These are phyloP conservation scores for Epichloe sylvatica DNA, from an alignment of 2,329 filamentous ascomycete genomes.

Conservation along the genomic window DNA sequence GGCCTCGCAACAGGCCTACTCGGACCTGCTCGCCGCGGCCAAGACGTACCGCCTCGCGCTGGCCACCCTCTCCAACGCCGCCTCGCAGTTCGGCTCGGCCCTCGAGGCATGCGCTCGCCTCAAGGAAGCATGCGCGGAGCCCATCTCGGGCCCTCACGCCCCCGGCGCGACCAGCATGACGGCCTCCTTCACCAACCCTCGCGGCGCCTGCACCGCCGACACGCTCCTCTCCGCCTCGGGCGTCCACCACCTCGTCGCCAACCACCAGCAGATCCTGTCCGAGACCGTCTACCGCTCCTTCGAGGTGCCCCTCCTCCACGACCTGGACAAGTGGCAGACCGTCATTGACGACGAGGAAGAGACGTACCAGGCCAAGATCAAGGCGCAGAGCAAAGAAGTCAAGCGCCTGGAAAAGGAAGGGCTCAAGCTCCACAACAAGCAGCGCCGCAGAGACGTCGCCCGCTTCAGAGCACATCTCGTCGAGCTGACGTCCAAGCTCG, in stretches of 20 bases:
- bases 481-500: constrained; percentile 46
- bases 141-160: constrained; percentile 26
- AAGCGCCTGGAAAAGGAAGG: constrained; percentile 51
- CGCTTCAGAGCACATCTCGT: constrained; percentile 50
- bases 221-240: constrained; percentile 47
- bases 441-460: constrained; percentile 45
- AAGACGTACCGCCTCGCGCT: constrained; percentile 52
- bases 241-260: constrained; percentile 53
- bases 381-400: constrained; percentile 44
- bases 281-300: constrained; percentile 56
- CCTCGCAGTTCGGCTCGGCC: constrained; percentile 49
- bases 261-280: constrained; percentile 55
- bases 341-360: constrained; percentile 52
- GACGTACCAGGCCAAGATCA: constrained; percentile 41
- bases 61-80: constrained; percentile 43
- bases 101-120: constrained; percentile 54
- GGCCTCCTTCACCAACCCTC: constrained; percentile 32
- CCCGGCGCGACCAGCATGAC: constrained; percentile 24
- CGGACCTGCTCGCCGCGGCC: constrained; percentile 45
- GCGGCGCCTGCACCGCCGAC: constrained; percentile 46
- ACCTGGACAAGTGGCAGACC: constrained; percentile 50
- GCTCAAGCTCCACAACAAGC: constrained; percentile 46
- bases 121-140: constrained; percentile 50
- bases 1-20: constrained; percentile 47
- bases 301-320: constrained; percentile 55